phyloP scores from a whole-genome alignment of 495 filamentous ascomycete species.

The Lasiosphaeria hispida region DNA sequence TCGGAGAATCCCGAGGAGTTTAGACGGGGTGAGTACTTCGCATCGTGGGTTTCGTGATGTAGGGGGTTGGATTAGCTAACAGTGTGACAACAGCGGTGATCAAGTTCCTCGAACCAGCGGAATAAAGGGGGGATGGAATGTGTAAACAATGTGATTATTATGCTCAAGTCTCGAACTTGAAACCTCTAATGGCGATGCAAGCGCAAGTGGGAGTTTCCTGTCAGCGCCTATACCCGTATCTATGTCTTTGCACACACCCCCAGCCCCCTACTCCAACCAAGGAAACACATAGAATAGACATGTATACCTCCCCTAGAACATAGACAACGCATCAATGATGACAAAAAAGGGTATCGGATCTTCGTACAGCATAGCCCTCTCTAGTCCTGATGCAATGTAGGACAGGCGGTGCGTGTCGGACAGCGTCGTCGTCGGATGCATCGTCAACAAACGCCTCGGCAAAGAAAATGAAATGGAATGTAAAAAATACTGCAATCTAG shows the following conservation, averaged over 20 bases:
- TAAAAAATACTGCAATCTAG: background rate
- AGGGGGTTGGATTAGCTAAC: conserved; percentile 3
- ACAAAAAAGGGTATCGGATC: conserved; percentile 12
- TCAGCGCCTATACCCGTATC: no score
- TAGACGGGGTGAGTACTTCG: conserved; percentile 60
- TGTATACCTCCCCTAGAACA: background rate
- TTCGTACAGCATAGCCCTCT: background rate
- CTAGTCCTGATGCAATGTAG: background rate
- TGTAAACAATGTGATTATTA: background rate
- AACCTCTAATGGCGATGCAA: no score
- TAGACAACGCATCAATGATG: background rate
- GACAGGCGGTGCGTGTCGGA: no score
- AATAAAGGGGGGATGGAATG: conserved; percentile 29
- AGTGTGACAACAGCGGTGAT: conserved; percentile 49
- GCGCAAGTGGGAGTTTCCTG: no score
- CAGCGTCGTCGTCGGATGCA: no score
- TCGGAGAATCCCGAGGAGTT: conserved; percentile 90
- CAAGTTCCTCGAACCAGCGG: conserved; percentile 60
- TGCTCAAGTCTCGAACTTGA: background rate
- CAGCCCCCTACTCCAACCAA: background rate
- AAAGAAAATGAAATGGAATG: background rate
- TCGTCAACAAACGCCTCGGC: background rate
- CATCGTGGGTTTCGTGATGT: background rate
- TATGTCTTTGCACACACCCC: background rate
- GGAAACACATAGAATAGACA: conserved; percentile 12